Base-by-base conservation (phyloP, 139 green algal species). In the Chlamydomonas sp. region DNA sequence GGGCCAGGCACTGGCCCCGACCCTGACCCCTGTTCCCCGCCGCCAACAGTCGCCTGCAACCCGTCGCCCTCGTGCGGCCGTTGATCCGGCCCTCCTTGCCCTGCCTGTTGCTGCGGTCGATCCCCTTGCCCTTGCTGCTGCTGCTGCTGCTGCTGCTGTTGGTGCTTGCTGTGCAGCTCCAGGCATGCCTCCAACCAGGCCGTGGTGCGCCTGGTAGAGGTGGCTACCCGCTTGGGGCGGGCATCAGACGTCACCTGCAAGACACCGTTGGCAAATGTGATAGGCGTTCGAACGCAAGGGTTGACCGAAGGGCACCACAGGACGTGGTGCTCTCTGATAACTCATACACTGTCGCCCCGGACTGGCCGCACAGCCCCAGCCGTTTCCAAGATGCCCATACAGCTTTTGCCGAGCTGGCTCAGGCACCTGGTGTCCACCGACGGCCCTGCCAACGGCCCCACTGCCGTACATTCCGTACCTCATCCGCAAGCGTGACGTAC, bases 171-270 rank as follows among this genome's bases (percentile, higher is more conserved):
- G 2, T 89, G 75, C 20, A 86, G 80, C 12, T 78, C 61, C 58
- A 97, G 77, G 90, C 94, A 96, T 5, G 76, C 84, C 31, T 91
- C 77, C 60, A 96, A 85, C 95, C 95, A 97, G 85, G 66, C 69
- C 2, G 77, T 14, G 1, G 92, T 93, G n/a, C 92, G 89, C 16
- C 79, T 77, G 9, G 85, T 83, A 1, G 93, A 80, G 1, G 87
- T 69, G 61, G 71, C 62, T 2, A 85, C 77, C 1, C 93, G 85
- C 63, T 83, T 88, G 75, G 64, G 18, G 69, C 31, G 62, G 16
- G 84, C 16, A 75, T 88, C 84, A 0, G 84, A 75, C 4, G 75
- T n/a, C 6, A 88, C 76, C 84, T 88, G 72, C 64, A 14, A 49
- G 31, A 49, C 31, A 49, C 31, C 31, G 31, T 49, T 49, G 31